Percentiles rank a stretch among this genome's conserved stretches.
These are phyloP conservation scores for Primulina tabacum DNA, from an alignment of 257 asterid species.

Conservation along the genomic window DNA sequence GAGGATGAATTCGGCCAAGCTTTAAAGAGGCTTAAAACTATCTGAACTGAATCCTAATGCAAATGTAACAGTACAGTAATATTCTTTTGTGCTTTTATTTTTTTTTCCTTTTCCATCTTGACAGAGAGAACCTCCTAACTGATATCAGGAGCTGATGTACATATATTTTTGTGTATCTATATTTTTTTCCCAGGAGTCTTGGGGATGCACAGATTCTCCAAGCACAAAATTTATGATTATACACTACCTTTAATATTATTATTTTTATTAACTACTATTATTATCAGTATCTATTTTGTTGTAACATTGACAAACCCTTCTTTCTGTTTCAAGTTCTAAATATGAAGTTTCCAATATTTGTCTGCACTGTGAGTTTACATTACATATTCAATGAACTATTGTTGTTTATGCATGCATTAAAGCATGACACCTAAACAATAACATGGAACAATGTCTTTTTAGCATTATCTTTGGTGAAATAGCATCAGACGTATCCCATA, in stretches of 20 bases:
- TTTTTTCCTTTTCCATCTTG: conserved; percentile 27
- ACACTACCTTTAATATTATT: conserved; percentile 24
- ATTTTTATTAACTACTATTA: conserved; percentile 25
- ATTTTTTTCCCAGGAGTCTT: conserved; percentile 22
- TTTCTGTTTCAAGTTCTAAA: conserved; percentile 22
- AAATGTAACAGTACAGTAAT: conserved; percentile 35
- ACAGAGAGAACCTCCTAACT: conserved; percentile 34
- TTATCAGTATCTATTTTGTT: conserved; percentile 27
- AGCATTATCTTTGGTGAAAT: too few species aligned
- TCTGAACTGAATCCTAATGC: conserved; percentile 41
- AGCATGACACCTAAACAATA: too few species aligned
- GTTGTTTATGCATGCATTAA: background rate
- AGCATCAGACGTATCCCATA: too few species aligned
- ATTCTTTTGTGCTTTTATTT: conserved; percentile 47
- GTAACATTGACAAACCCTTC: conserved; percentile 33
- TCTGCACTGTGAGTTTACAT: too few species aligned
- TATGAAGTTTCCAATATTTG: background rate
- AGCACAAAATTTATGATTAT: conserved; percentile 21
- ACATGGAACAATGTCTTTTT: too few species aligned
- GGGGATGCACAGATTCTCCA: conserved; percentile 48
- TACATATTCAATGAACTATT: background rate
- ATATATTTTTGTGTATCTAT: conserved; percentile 37
- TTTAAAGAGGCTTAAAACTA: conserved; percentile 63
- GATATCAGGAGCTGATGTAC: conserved; percentile 49
- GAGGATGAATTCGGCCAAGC: conserved; percentile 55